These are phyloP conservation scores for Calonectria henricotiae DNA, from an alignment of 2,329 filamentous ascomycete genomes.

Conservation along the genomic window DNA sequence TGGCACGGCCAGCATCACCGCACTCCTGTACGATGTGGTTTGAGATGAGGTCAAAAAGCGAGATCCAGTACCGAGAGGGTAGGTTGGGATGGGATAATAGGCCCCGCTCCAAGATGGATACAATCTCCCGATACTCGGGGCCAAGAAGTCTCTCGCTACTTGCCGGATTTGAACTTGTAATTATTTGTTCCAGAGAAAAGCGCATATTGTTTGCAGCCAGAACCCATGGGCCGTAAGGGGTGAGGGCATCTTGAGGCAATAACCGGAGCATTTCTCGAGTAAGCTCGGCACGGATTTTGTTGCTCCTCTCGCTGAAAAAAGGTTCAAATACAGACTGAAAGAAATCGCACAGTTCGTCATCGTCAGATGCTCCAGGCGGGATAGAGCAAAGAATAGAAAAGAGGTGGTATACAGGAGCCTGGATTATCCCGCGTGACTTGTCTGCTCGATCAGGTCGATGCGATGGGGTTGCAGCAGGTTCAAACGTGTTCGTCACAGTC, in stretches of 20 bases:
- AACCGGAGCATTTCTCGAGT: slow-evolving; percentile 69
- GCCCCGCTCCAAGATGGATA: slow-evolving; percentile 78
- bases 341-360: slow-evolving; percentile 64
- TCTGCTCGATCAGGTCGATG: slow-evolving; percentile 70
- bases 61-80: slow-evolving; percentile 65
- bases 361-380: slow-evolving; percentile 65
- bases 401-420: slow-evolving; percentile 77
- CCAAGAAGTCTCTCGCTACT: slow-evolving; percentile 68
- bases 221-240: slow-evolving; percentile 69
- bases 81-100: slow-evolving; percentile 67
- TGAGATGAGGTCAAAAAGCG: slow-evolving; percentile 73
- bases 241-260: slow-evolving; percentile 63
- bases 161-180: slow-evolving; percentile 45
- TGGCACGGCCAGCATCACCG: slow-evolving; percentile 78
- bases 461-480: slow-evolving; percentile 78
- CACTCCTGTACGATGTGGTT: slow-evolving; percentile 74
- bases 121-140: slow-evolving; percentile 79
- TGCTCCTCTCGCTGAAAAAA: slow-evolving; percentile 70
- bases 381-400: slow-evolving; percentile 73
- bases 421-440: slow-evolving; percentile 67
- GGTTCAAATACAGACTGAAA: slow-evolving; percentile 71
- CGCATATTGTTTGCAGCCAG: slow-evolving; percentile 66
- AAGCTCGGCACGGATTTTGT: slow-evolving; percentile 64
- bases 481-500: slow-evolving; percentile 70
- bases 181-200: slow-evolving; percentile 59